These are phyloP conservation scores for Dendrobium officinale DNA, from an alignment of 106 monocot species.

Conservation along the genomic window DNA sequence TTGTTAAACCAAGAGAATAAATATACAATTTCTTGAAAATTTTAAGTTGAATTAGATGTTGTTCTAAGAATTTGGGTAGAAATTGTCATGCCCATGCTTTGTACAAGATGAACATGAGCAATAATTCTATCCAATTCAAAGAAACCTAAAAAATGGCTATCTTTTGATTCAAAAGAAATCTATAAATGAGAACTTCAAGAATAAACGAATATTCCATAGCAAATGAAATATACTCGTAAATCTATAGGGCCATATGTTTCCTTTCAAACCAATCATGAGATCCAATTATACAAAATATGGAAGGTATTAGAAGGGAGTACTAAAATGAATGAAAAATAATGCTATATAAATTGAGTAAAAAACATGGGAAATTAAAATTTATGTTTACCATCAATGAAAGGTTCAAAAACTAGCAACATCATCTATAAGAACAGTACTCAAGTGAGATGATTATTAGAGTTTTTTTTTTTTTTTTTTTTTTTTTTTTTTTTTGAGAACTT, in stretches of 20 bases:
- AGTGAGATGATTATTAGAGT: background rate
- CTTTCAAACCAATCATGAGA: background rate
- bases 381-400: background rate
- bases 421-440: background rate
- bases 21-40: background rate
- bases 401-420: background rate
- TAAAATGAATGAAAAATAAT: background rate
- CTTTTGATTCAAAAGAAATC: background rate
- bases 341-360: background rate
- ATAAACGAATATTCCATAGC: background rate
- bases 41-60: background rate
- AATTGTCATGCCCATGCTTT: background rate
- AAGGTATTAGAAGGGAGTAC: background rate
- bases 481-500: background rate
- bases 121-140: background rate
- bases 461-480: background rate
- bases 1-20: background rate
- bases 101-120: background rate
- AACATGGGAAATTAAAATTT: background rate
- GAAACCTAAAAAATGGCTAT: background rate
- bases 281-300: too few species aligned
- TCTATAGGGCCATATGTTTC: background rate
- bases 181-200: background rate
- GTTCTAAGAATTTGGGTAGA: background rate
- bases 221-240: background rate